Conservation (phyloP, 257 asterid genomes). For the Mitragyna speciosa region DNA sequence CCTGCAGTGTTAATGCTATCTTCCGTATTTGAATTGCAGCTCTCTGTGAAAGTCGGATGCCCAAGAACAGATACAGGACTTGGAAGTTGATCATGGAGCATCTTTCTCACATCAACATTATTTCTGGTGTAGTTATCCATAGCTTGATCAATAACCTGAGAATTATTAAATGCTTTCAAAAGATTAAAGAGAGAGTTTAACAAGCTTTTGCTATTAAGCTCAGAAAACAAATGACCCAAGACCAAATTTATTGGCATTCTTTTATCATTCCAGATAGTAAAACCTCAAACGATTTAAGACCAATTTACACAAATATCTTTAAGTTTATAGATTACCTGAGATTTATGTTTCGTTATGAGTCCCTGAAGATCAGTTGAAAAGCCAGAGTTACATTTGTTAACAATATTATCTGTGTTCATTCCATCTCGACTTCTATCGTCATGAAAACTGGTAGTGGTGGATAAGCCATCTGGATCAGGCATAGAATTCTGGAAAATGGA, state of each 20-base stretch:
- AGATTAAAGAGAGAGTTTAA: not conserved
- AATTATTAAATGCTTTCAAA: not conserved
- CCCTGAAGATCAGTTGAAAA: conserved; percentile 33
- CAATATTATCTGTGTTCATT: conserved; percentile 34
- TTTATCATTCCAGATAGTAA: not conserved
- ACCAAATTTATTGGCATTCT: not conserved
- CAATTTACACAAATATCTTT: too few species aligned
- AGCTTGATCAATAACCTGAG: conserved; percentile 45
- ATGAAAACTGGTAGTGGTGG: conserved; percentile 36
- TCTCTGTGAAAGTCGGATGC: conserved; percentile 34
- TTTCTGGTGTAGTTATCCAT: conserved; percentile 30
- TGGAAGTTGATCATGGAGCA: conserved; percentile 37
- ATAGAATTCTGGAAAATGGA: conserved; percentile 27
- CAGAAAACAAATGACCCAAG: not conserved
- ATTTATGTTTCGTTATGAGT: conserved; percentile 29
- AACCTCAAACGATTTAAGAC: not conserved
- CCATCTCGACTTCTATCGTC: conserved; percentile 26
- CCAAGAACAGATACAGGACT: conserved; percentile 51
- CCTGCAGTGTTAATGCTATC: conserved; percentile 59
- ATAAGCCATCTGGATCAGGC: conserved; percentile 25
- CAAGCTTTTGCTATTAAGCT: not conserved
- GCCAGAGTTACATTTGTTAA: conserved; percentile 31
- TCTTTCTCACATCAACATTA: conserved; percentile 33
- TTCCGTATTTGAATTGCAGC: conserved; percentile 45
- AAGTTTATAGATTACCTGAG: conserved; percentile 37